Percentiles rank a stretch among this genome's conserved stretches.
These are phyloP conservation scores for Hansenula lynferdii DNA, from an alignment of 1,139 yeast genomes.

Conservation along the genomic window DNA sequence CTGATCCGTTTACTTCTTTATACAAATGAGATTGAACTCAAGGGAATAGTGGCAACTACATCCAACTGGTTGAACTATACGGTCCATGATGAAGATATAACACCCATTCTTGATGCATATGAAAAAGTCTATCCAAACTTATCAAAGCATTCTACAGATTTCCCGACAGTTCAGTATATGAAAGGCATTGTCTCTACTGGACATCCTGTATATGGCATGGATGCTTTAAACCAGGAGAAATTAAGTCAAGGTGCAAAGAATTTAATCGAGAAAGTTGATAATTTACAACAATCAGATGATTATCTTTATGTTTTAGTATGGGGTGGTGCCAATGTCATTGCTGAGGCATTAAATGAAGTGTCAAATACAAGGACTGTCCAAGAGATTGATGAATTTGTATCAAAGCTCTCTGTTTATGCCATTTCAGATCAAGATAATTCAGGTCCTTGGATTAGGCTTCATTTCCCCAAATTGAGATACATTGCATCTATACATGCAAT, in stretches of 20 bases:
- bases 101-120: constrained; percentile 25
- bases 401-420: constrained; percentile 13
- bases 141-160: constrained; percentile 20
- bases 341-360: constrained; percentile 24
- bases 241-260: constrained; percentile 21
- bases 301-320: constrained; percentile 21
- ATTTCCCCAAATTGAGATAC: constrained; percentile 19
- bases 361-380: constrained; percentile 2
- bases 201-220: constrained; percentile 21
- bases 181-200: constrained; percentile 21
- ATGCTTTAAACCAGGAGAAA: constrained; percentile 12
- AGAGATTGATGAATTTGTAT: constrained; percentile 1
- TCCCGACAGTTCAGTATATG: constrained; percentile 22
- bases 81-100: constrained; percentile 24
- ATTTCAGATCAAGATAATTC: constrained; percentile 26
- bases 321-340: constrained; percentile 27
- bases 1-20: constrained; percentile 23
- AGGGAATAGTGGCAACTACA: constrained; percentile 27
- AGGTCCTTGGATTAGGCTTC: constrained; percentile 23
- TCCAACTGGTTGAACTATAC: constrained; percentile 26
- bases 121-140: constrained; percentile 21
- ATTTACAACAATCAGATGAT: constrained; percentile 8
- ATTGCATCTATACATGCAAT: constrained; percentile 22
- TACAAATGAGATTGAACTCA: constrained; percentile 23
- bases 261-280: constrained; percentile 21